Base-by-base conservation (phyloP, 2,329 filamentous ascomycete species). In the Penicillium sp. region DNA sequence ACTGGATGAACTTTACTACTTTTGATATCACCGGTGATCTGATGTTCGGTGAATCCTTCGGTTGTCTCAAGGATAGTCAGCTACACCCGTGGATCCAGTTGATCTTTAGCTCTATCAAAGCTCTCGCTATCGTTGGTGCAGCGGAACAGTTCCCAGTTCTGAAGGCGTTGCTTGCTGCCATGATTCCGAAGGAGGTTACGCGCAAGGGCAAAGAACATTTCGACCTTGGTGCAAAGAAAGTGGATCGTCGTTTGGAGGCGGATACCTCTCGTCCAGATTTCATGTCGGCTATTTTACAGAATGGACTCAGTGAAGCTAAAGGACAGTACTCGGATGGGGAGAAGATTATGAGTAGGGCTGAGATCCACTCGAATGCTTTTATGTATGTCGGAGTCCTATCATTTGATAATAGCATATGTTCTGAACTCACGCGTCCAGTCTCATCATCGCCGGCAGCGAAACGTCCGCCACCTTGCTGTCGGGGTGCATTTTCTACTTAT, bases 381-480 rank as follows among this genome's bases (percentile, higher is more conserved):
- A 69, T 69, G 64, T 67, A 26, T 10, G 65, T 49, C 37, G 5
- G 4, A 39, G 9, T 11, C 9, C 6, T 19, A 13, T 45, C 19
- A 7, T 33, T 13, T 33, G 31, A 16, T 14, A 3, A 16, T 14
- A 2, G 10, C 7, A 7, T 22, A 42, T 13, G 19, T 6, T 7
- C 19, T 14, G 5, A 9, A 10, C 39, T 42, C 10, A 42, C 39
- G 6, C 8, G 4, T 24, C 6, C 3, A 66, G 64, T 49, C 48
- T 76, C 2, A 65, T 77, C 6, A 47, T 75, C 7, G 75, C 71
- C 7, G 75, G 76, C 1, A 72, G 67, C 13, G 74, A 76, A 55
- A 79, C 77, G 3, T 71, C 75, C 0, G 76, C 76, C 2, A 78
- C 77, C 0, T 48, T 74, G 3, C 65, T 81, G 1, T 72, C 71